A percentile compares a stretch with the other conserved stretches of the same genome.
Evolutionary conservation across 768 basidiomycete species (phyloP).

Genomic region (Crucibulum laeve): DNA sequence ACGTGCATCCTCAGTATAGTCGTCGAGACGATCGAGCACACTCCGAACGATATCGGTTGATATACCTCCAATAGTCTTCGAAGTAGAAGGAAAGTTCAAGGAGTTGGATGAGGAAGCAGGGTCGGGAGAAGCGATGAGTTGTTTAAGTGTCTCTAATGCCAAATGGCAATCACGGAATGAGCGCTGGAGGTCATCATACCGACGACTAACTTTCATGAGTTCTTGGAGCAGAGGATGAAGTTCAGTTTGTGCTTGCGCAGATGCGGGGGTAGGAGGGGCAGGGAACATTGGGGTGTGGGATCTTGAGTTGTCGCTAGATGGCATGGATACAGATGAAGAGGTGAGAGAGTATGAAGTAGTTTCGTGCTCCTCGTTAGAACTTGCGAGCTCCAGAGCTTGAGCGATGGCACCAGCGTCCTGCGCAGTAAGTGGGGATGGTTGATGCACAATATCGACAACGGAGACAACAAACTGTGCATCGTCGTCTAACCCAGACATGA

Average conservation of each 20-base stretch:
- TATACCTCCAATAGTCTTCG: slow-evolving; percentile 7
- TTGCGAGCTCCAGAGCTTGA: background rate
- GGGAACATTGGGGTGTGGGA: background rate
- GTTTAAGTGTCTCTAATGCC: slow-evolving; percentile 56
- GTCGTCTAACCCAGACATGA: too few species aligned
- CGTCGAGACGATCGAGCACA: slow-evolving; percentile 60
- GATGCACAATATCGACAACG: background rate
- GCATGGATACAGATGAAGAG: too few species aligned
- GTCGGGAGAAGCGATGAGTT: slow-evolving; percentile 17
- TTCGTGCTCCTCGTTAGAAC: background rate
- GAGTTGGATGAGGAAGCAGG: slow-evolving; percentile 11
- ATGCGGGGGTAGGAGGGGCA: background rate
- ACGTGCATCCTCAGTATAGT: slow-evolving; percentile 74
- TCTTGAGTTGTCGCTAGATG: too few species aligned
- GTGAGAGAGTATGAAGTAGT: too few species aligned
- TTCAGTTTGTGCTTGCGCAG: slow-evolving; percentile 1
- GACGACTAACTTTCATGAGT: slow-evolving; percentile 38
- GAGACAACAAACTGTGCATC: background rate
- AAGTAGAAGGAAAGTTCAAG: background rate
- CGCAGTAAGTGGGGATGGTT: background rate
- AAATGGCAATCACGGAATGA: slow-evolving; percentile 69
- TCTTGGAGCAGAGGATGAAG: slow-evolving; percentile 39
- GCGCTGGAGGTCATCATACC: slow-evolving; percentile 59
- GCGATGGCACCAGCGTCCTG: background rate
- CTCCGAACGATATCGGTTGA: slow-evolving; percentile 36